Evolutionary conservation across 768 basidiomycete genomes (phyloP), one percentile per base, ranked within the genome.

Genomic region (Clitopilus passeckerianus): DNA sequence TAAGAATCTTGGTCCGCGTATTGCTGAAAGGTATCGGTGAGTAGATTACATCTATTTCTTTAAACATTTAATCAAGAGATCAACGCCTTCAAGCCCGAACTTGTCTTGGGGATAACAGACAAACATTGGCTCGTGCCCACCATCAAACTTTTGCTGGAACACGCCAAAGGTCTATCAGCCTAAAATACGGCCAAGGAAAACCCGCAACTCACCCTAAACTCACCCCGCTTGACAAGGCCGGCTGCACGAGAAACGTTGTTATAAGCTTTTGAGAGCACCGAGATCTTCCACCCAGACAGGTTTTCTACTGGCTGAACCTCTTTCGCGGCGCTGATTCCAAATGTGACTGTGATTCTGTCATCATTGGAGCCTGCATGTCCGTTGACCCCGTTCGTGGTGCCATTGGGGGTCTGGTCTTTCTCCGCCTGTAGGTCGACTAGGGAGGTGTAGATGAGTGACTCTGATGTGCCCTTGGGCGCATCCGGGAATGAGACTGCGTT

Each of bases 401-500:
- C 30, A 15, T 34, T 33, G 12, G 54, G n/a, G 16, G 10, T 23
- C 33, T 44, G 52, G 18, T 67, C 60, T 61, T 73, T 58, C 54
- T 80, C 74, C 24, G 68, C 66, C 34, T 78, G 67, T 8, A 81
- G 64, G 59, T 78, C 75, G 44, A 68, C 72, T 53, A 86, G 73
- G 0, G 78, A 78, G 5, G 73, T 73, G 62, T 76, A 75, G 55
- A 86, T 82, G 59, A 84, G 74, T 14, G 68, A 68, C 59, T 86
- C 83, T 1, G 82, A 83, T 0, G 80, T 82, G 20, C 83, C 84
- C 58, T 78, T 78, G 0, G 82, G 81, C 0, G 84, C 79, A 24
- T 72, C 65, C 6, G 82, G 82, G 68, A 86, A 85, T 22, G 80
- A 78, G 16, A 77, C 71, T 1, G 79, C 77, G 61, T 85, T 84